Evolutionary conservation across 306 rosid genomes (phyloP).

Genomic region (Pterocarpus macrocarpus): DNA sequence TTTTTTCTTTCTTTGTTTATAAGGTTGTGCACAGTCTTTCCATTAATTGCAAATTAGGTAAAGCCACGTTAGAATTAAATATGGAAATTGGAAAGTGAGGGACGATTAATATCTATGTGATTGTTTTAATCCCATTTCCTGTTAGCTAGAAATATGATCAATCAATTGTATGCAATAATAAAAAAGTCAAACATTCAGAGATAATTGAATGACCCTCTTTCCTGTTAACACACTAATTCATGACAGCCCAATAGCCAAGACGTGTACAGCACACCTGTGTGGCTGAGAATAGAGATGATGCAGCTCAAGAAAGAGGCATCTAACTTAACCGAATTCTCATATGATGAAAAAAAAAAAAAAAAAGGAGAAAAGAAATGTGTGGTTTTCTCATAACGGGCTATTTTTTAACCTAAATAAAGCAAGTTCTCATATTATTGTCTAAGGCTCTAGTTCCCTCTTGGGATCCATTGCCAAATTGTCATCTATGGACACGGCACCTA

Average conservation of each 20-base stretch:
- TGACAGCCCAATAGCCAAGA: not conserved
- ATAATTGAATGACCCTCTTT: not conserved
- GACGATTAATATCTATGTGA: not conserved
- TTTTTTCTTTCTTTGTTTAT: not conserved
- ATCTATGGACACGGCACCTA: too few relatives aligned
- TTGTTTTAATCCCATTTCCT: not conserved
- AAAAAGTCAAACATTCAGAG: not conserved
- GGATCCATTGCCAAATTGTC: too few relatives aligned
- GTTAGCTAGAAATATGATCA: not conserved
- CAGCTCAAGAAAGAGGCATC: not conserved
- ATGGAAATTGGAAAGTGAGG: not conserved
- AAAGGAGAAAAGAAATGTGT: not conserved
- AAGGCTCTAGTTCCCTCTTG: not conserved
- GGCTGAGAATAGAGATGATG: not conserved
- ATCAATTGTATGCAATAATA: not conserved
- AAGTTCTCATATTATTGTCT: not conserved
- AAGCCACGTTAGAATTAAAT: not conserved
- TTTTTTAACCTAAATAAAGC: too few relatives aligned
- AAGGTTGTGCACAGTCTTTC: not conserved
- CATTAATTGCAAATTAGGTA: not conserved
- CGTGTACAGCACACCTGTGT: not conserved
- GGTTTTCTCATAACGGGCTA: too few relatives aligned
- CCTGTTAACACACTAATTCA: not conserved
- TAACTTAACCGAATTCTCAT: not conserved
- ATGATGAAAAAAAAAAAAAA: not conserved